Conservation (phyloP, 1,139 yeast species). For the Pichia sp. region DNA sequence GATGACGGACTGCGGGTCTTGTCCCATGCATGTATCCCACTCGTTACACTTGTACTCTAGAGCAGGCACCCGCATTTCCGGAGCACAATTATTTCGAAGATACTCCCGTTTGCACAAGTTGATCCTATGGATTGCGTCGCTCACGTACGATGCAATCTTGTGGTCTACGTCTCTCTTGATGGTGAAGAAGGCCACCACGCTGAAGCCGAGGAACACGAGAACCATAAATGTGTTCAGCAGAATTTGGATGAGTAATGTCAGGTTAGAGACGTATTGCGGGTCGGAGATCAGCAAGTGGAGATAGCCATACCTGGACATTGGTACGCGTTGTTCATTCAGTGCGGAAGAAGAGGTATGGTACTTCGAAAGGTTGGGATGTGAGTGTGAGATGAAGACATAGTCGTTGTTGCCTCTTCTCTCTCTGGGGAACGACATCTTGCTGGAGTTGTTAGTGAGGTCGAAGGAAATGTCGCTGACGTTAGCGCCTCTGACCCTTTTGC, state of each 20-base stretch:
- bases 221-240: slow-evolving; percentile 59
- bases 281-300: slow-evolving; percentile 32
- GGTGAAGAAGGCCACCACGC: slow-evolving; percentile 57
- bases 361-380: background rate
- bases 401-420: slow-evolving; percentile 12
- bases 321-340: background rate
- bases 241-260: slow-evolving; percentile 70
- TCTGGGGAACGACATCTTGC: slow-evolving; percentile 8
- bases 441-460: background rate
- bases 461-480: background rate
- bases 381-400: slow-evolving; percentile 7
- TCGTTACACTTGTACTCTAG: slow-evolving; percentile 64
- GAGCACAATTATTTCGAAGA: slow-evolving; percentile 64
- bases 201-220: slow-evolving; percentile 45
- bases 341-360: background rate
- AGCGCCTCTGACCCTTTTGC: slow-evolving; percentile 11
- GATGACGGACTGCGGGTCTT: slow-evolving; percentile 74
- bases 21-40: slow-evolving; percentile 83
- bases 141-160: slow-evolving; percentile 60
- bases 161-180: slow-evolving; percentile 61
- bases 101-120: slow-evolving; percentile 68
- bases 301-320: background rate
- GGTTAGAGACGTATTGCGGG: slow-evolving; percentile 59
- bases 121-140: slow-evolving; percentile 62
- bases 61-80: slow-evolving; percentile 60